These are phyloP conservation scores for Ananas comosus DNA, from an alignment of 176 grass and related monocot species.

Conservation along the genomic window DNA sequence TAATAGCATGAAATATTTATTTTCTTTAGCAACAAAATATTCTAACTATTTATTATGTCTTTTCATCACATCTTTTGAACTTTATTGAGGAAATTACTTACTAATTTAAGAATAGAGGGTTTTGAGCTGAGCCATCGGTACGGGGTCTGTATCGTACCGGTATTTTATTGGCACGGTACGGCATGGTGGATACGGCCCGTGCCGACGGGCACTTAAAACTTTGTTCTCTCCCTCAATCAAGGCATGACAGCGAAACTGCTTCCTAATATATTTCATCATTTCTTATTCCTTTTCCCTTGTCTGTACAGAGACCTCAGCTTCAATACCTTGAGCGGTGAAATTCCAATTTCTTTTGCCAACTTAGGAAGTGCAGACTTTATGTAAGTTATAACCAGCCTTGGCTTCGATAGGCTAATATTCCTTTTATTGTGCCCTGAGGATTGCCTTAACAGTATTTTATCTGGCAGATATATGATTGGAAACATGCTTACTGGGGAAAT, in stretches of 20 bases:
- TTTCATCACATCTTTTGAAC: no score
- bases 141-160: no score
- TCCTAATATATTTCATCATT: slow-evolving; percentile 2
- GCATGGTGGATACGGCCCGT: no score
- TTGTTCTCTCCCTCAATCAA: background rate
- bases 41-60: no score
- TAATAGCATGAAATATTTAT: no score
- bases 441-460: slow-evolving; percentile 12
- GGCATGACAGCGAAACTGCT: background rate
- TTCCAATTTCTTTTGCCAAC: slow-evolving; percentile 50
- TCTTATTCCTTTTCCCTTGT: slow-evolving; percentile 24
- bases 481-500: slow-evolving; percentile 72
- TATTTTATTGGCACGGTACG: no score
- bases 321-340: slow-evolving; percentile 67
- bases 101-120: no score
- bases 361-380: slow-evolving; percentile 57
- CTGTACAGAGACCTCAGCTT: slow-evolving; percentile 75
- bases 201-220: no score
- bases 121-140: no score
- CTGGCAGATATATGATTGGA: slow-evolving; percentile 59
- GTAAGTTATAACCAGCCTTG: slow-evolving; percentile 33
- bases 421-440: background rate
- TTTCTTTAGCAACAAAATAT: no score
- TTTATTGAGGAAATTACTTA: no score
- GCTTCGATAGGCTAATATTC: background rate